Conservation (phyloP, 139 green algal genomes). For the Closterium sp. region DNA sequence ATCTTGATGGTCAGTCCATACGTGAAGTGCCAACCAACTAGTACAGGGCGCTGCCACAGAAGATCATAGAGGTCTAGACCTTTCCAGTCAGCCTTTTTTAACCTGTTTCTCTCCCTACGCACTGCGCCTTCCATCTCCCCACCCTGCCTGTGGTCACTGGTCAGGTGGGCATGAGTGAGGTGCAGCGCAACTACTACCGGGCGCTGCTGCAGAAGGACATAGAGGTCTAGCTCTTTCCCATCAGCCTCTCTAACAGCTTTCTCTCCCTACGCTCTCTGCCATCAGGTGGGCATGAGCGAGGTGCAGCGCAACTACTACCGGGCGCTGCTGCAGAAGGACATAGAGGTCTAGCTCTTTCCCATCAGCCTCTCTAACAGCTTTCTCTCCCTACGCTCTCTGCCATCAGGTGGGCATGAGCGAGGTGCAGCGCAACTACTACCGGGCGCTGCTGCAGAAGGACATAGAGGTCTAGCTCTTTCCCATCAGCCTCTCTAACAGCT, state of each 20-base stretch:
- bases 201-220: conserved; percentile 93
- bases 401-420: conserved; percentile 84
- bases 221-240: conserved; percentile 53
- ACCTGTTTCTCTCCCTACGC: too few species aligned
- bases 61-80: conserved; percentile 79
- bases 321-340: conserved; percentile 70
- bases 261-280: neutral
- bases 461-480: conserved; percentile 61
- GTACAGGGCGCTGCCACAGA: conserved; percentile 93
- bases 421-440: conserved; percentile 93
- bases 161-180: conserved; percentile 90
- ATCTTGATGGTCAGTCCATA: neutral
- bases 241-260: neutral
- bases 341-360: conserved; percentile 64
- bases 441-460: conserved; percentile 95
- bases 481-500: too few species aligned
- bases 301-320: conserved; percentile 71
- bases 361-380: neutral
- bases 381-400: neutral
- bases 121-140: too few species aligned
- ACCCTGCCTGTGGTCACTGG: too few species aligned
- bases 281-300: conserved; percentile 84
- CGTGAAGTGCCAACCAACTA: too few species aligned
- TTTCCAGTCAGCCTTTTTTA: too few species aligned
- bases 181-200: too few species aligned